These are phyloP conservation scores for Cryptosporidium sp. DNA, from an alignment of 169 alveolate species.

Conservation along the genomic window DNA sequence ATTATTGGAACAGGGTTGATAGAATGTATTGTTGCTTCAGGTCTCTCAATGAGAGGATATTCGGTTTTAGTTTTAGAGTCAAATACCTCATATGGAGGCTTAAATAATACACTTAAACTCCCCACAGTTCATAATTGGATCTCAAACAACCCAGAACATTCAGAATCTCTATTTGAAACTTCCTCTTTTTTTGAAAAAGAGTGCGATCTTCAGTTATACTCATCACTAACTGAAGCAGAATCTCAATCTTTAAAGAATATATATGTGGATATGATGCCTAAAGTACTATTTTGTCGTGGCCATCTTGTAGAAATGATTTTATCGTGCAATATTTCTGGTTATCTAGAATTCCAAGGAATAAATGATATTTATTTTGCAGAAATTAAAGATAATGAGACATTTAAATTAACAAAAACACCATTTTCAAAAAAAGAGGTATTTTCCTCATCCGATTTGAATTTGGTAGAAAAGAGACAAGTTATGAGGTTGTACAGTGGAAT, in stretches of 20 bases:
- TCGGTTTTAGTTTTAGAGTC: slow-evolving; percentile 44
- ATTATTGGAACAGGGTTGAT: slow-evolving; percentile 54
- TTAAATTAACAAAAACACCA: slow-evolving; percentile 20
- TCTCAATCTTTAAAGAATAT: background rate
- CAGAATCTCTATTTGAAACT: background rate
- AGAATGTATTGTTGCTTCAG: slow-evolving; percentile 66
- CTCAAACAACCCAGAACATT: slow-evolving; percentile 4
- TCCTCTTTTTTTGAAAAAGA: slow-evolving; percentile 30
- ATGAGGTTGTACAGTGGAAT: slow-evolving; percentile 52
- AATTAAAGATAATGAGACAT: background rate
- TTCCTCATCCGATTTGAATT: slow-evolving; percentile 31
- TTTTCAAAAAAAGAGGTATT: slow-evolving; percentile 53
- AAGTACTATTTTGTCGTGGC: slow-evolving; percentile 41
- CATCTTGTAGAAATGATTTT: slow-evolving; percentile 31
- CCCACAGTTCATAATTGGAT: slow-evolving; percentile 18
- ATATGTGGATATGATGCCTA: slow-evolving; percentile 49
- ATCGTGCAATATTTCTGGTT: slow-evolving; percentile 43
- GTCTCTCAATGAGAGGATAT: slow-evolving; percentile 58
- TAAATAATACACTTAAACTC: slow-evolving; percentile 37
- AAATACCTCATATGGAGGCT: slow-evolving; percentile 47
- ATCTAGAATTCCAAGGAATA: slow-evolving; percentile 66
- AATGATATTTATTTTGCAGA: slow-evolving; percentile 23
- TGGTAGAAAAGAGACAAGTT: slow-evolving; percentile 43
- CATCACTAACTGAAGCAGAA: slow-evolving; percentile 4
- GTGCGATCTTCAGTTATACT: background rate